Evolutionary conservation across 768 basidiomycete species (phyloP), one percentile per base, ranked within the genome.

Genomic region (Calvatia gigantea): DNA sequence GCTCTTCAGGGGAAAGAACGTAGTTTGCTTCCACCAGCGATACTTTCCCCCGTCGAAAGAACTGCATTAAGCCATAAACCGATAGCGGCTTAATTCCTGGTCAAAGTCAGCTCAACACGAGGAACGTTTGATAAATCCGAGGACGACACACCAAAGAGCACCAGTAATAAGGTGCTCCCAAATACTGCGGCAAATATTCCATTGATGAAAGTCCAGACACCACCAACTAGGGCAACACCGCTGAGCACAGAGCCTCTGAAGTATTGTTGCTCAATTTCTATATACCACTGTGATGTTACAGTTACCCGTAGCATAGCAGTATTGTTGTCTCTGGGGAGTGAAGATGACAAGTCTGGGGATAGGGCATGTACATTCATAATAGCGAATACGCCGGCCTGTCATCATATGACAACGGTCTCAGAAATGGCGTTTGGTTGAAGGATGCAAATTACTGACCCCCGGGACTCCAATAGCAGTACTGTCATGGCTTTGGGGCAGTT

Each of bases 31-130:
- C 17, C 27, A 9, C 12, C 12, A 12, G 41, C n/a, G 17, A 29
- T 46, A 27, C 23, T 38, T 51, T 25, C n/a, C n/a, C n/a, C n/a
- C n/a, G n/a, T n/a, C n/a, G 49, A 25, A 37, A 15, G 19, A 25
- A 4, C 17, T 51, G 49, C 25, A 51, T 37, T 4, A 51, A 33
- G 12, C 49, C 49, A 41, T 38, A 51, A 2, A 41, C 23, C 17
- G 49, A 51, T 23, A 51, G 31, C 14, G 49, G 49, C 35, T 51
- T 51, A 19, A 37, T 37, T 15, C 49, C 49, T 51, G n/a, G 19
- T 9, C 15, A 42, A 9, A 19, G 9, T 12, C 9, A 19, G 23
- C n/a, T 9, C 11, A n/a, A n/a, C 41, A 21, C 2, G 21, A 4
- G 2, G 35, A 37, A 12, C 35, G n/a, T 37, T n/a, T n/a, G n/a